phyloP scores from a whole-genome alignment of 1,284 basidiomycete genomes.

The Heterobasidion irregulare region DNA sequence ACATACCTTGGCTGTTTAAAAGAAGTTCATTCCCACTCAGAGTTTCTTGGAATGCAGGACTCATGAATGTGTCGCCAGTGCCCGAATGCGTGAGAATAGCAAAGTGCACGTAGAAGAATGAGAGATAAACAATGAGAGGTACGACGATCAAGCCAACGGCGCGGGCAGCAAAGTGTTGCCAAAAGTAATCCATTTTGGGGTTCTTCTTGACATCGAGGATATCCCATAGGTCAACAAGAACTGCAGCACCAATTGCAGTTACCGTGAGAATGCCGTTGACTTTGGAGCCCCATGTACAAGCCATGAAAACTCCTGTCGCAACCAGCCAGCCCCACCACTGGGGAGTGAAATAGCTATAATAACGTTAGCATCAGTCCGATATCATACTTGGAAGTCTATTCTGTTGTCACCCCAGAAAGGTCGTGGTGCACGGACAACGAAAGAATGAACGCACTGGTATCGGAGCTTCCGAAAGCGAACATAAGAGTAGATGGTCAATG shows the following conservation, averaged over 20 bases:
- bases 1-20: constrained; percentile 78
- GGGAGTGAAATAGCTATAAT: constrained; percentile 67
- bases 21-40: constrained; percentile 88
- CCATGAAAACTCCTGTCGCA: constrained; percentile 88
- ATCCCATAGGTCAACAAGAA: constrained; percentile 92
- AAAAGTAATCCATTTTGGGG: constrained; percentile 84
- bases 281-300: constrained; percentile 95
- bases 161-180: constrained; percentile 84
- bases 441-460: constrained; percentile 54
- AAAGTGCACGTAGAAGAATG: constrained; percentile 97
- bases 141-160: constrained; percentile 83
- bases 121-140: constrained; percentile 87
- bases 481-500: constrained; percentile 91
- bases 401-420: no score
- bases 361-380: constrained; percentile 7
- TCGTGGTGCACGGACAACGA: not conserved
- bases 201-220: constrained; percentile 85
- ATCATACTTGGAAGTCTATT: not conserved
- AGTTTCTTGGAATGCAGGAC: constrained; percentile 96
- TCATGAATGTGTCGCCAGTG: constrained; percentile 96
- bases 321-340: constrained; percentile 96
- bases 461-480: constrained; percentile 93
- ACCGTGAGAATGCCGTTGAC: constrained; percentile 97
- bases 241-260: constrained; percentile 82
- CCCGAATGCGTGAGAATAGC: constrained; percentile 86